phyloP scores from a whole-genome alignment of 2,329 filamentous ascomycete species.

The Bipolaris zeicola region DNA sequence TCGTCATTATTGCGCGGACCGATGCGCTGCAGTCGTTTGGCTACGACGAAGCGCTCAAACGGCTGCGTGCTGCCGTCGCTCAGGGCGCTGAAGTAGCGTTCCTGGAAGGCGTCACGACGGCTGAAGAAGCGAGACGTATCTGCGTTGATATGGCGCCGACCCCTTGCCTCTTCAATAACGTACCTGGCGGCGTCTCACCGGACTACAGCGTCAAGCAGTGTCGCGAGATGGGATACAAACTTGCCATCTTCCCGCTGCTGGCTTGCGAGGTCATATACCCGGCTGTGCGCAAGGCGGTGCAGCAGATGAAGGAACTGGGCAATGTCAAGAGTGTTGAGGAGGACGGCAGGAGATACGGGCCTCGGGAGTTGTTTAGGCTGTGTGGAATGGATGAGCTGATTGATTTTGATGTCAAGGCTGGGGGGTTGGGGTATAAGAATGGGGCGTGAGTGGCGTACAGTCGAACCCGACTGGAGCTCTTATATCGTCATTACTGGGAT shows the following conservation, averaged over 20 bases:
- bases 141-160: conserved; percentile 58
- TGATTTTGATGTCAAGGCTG: conserved; percentile 56
- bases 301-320: conserved; percentile 35
- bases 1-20: conserved; percentile 69
- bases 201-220: conserved; percentile 60
- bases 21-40: conserved; percentile 64
- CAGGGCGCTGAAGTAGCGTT: conserved; percentile 66
- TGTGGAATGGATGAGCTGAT: conserved; percentile 60
- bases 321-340: conserved; percentile 44
- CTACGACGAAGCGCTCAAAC: conserved; percentile 60
- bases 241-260: conserved; percentile 61
- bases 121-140: conserved; percentile 56
- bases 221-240: conserved; percentile 61
- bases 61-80: conserved; percentile 58
- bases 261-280: conserved; percentile 43
- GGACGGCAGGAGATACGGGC: conserved; percentile 53
- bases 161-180: conserved; percentile 62
- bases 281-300: conserved; percentile 37
- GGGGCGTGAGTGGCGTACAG: conserved; percentile 11
- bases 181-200: conserved; percentile 62
- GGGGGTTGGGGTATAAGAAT: conserved; percentile 45
- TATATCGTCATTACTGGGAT: no score
- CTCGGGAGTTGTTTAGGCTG: conserved; percentile 57
- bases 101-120: conserved; percentile 62
- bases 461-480: no score